Evolutionary conservation across 345 rosid species (phyloP).

Genomic region (Gossypium turneri): DNA sequence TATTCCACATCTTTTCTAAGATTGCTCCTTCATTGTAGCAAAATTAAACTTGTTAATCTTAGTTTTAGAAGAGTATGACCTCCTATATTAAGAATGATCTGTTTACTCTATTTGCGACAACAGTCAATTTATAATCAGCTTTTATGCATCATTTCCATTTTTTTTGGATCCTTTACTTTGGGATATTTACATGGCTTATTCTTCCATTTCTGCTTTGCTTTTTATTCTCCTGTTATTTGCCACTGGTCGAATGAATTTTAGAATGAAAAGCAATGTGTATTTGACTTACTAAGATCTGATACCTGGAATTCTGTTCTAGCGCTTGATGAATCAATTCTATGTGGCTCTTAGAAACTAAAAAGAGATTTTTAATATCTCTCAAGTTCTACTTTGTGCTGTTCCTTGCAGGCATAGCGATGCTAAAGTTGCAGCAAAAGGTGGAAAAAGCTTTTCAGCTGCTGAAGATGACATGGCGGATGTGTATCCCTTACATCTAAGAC

Average conservation of each 20-base stretch:
- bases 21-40: neutral
- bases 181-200: slow-evolving; percentile 2
- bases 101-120: neutral
- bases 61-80: neutral
- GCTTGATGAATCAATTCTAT: slow-evolving; percentile 14
- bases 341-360: slow-evolving; percentile 1
- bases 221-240: neutral
- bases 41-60: neutral
- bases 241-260: neutral
- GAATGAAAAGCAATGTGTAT: neutral
- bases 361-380: neutral
- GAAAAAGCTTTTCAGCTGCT: slow-evolving; percentile 68
- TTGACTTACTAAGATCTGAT: neutral
- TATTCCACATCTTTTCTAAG: neutral
- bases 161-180: neutral
- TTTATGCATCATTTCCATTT: neutral
- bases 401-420: slow-evolving; percentile 71
- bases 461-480: slow-evolving; percentile 94
- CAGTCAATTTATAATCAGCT: neutral
- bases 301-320: neutral
- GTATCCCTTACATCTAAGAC: slow-evolving; percentile 86
- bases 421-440: slow-evolving; percentile 57
- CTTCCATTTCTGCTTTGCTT: neutral
- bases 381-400: slow-evolving; percentile 15
- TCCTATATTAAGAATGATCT: neutral